Evolutionary conservation across 1,139 yeast genomes (phyloP), one percentile per base, ranked within the genome.

Genomic region (Pichia kudriavzevii): DNA sequence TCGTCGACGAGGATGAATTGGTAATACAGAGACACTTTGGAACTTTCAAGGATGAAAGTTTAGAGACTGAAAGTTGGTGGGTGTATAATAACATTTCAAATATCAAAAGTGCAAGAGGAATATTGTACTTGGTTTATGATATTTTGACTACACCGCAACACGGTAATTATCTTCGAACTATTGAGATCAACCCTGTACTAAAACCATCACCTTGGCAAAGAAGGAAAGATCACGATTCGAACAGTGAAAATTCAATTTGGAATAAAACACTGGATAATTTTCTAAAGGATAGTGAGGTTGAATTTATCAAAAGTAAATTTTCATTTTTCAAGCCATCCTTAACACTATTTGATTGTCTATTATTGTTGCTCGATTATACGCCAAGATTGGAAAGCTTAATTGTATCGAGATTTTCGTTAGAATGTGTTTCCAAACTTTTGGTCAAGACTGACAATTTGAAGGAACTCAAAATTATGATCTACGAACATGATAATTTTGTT

Each of bases 271-370:
- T 49, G 4, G 25, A 32, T 8, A 33, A 45, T 3, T 26, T 50
- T 2, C 35, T 50, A 11, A 32, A 38, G 3, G 18, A 11, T 1
- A 25, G 31, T 15, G 53, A 49, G 21, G 7, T 46, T 9, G 21
- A 25, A 1, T 36, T 22, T 10, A 28, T 47, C 14, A 26, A 38
- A 7, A 21, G 18, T 6, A 26, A 28, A 22, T 32, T 44, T 11
- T n/a, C 31, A 2, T 36, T 40, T 16, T 36, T 39, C n/a, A 15
- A 21, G 16, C 10, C 36, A 7, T 19, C 18, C 2, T 29, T 44
- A 26, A 39, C 47, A 2, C 14, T 50, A 10, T 43, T 48, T 24
- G 48, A 49, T 26, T 45, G 45, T 19, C 31, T 52, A 16, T 13
- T 23, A 7, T 16, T 45, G 6, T 21, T 49, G 5, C 15, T 48